phyloP scores from a whole-genome alignment of 352 stramenopile genomes.

The Pythium scleroteichum region DNA sequence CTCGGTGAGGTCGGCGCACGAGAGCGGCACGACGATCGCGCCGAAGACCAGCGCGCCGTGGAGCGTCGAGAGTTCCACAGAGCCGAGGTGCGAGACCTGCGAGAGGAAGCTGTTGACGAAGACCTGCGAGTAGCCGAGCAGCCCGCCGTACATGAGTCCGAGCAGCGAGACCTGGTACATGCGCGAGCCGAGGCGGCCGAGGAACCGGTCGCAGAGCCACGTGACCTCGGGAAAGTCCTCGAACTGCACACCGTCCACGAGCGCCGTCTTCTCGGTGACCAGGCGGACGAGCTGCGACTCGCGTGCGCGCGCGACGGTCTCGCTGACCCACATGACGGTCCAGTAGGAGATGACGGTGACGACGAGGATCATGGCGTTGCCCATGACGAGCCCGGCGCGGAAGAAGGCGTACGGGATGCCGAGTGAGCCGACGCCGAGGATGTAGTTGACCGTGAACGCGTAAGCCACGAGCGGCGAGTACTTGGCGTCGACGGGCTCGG shows the following conservation, averaged over 20 bases:
- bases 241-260: constrained; percentile 27
- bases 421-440: constrained; percentile 89
- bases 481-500: constrained; percentile 13
- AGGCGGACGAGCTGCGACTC: constrained; percentile 42
- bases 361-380: constrained; percentile 71
- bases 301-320: constrained; percentile 62
- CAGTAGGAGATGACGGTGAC: constrained; percentile 84
- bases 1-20: constrained; percentile 86
- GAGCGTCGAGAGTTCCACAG: constrained; percentile 50
- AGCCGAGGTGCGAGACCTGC: constrained; percentile 60
- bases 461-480: constrained; percentile 85
- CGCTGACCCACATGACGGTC: constrained; percentile 90
- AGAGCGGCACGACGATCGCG: constrained; percentile 86
- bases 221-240: constrained; percentile 81
- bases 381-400: constrained; percentile 72
- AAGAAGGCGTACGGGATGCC: constrained; percentile 89
- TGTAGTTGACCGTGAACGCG: constrained; percentile 93
- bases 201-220: constrained; percentile 72
- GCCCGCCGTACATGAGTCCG: constrained; percentile 87
- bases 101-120: constrained; percentile 87
- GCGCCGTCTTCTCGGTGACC: constrained; percentile 38
- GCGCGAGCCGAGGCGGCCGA: constrained; percentile 55
- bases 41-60: constrained; percentile 76
- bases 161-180: constrained; percentile 88
- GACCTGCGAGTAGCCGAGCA: constrained; percentile 90